A percentile compares a stretch with the other conserved stretches of the same genome.
These are phyloP conservation scores for Nothophaeocryptopus gaeumannii DNA, from an alignment of 2,329 filamentous ascomycete genomes.

Conservation along the genomic window DNA sequence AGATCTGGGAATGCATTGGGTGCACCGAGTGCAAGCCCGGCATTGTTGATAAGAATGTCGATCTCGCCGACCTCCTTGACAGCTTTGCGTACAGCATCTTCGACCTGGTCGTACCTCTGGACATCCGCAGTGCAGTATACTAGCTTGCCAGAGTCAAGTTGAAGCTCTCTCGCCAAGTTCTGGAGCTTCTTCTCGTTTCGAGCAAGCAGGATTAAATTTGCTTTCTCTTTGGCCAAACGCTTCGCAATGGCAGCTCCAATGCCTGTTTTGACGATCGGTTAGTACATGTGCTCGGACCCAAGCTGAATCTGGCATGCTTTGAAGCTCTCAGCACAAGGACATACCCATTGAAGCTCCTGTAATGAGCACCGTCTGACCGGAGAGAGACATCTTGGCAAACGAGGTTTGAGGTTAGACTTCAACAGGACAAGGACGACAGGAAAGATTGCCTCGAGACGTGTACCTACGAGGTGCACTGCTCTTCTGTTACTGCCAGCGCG, in stretches of 20 bases:
- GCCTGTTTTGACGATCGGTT: slow-evolving; percentile 23
- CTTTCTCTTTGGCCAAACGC: slow-evolving; percentile 39
- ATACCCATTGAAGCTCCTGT: slow-evolving; percentile 22
- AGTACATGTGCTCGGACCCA: background rate
- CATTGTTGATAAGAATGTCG: slow-evolving; percentile 12
- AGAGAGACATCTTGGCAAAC: slow-evolving; percentile 15
- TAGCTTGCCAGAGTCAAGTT: slow-evolving; percentile 19
- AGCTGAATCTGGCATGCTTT: background rate
- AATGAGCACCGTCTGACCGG: slow-evolving; percentile 21
- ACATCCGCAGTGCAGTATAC: slow-evolving; percentile 36
- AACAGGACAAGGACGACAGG: too few relatives aligned
- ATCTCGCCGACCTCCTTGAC: slow-evolving; percentile 28
- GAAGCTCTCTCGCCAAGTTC: slow-evolving; percentile 21
- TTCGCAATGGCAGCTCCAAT: slow-evolving; percentile 47
- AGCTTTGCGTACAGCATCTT: slow-evolving; percentile 32
- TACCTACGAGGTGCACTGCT: too few relatives aligned
- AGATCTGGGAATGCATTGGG: slow-evolving; percentile 44
- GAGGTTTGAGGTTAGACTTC: too few relatives aligned
- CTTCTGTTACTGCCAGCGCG: too few relatives aligned
- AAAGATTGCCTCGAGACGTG: too few relatives aligned
- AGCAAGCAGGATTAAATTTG: slow-evolving; percentile 45
- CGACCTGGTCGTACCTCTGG: slow-evolving; percentile 30
- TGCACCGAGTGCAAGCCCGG: slow-evolving; percentile 48
- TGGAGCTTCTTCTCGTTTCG: slow-evolving; percentile 36
- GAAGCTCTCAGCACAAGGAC: background rate